phyloP scores from a whole-genome alignment of 2,329 filamentous ascomycete species.

The Colletotrichum godetiae region DNA sequence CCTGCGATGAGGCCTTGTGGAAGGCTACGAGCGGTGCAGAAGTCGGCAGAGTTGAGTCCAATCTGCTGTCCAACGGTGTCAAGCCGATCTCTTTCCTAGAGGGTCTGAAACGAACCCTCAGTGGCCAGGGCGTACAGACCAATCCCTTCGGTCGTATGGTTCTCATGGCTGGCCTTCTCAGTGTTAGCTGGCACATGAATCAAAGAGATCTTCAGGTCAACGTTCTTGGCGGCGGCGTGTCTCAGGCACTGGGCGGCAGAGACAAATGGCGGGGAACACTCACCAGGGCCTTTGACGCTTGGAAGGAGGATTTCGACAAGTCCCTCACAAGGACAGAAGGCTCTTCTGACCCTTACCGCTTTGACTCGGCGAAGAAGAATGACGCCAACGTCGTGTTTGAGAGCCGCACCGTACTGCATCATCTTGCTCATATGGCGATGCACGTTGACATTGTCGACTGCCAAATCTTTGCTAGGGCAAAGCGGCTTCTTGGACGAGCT shows the following conservation, averaged over 20 bases:
- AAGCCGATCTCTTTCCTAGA: constrained; percentile 91
- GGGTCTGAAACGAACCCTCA: constrained; percentile 88
- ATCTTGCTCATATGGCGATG: constrained; percentile 97
- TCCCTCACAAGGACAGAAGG: constrained; percentile 72
- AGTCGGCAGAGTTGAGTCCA: constrained; percentile 85
- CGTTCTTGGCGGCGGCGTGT: constrained; percentile 79
- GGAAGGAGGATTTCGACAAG: constrained; percentile 92
- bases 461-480: constrained; percentile 93
- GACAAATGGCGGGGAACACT: constrained; percentile 92
- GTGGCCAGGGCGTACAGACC: constrained; percentile 85
- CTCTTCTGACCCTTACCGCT: constrained; percentile 64
- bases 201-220: constrained; percentile 94
- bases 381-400: constrained; percentile 78
- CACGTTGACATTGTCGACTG: constrained; percentile 98
- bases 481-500: constrained; percentile 83
- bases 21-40: constrained; percentile 88
- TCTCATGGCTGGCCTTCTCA: constrained; percentile 92
- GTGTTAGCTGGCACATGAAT: constrained; percentile 97
- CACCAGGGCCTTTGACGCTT: constrained; percentile 90
- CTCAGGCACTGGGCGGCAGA: constrained; percentile 82
- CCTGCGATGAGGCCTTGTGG: constrained; percentile 94
- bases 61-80: constrained; percentile 81
- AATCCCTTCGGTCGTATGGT: constrained; percentile 95
- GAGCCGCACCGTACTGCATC: constrained; percentile 88
- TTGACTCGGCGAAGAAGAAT: constrained; percentile 70